Evolutionary conservation across 1,284 basidiomycete genomes (phyloP).

Genomic region (Marasmius fiardii): DNA sequence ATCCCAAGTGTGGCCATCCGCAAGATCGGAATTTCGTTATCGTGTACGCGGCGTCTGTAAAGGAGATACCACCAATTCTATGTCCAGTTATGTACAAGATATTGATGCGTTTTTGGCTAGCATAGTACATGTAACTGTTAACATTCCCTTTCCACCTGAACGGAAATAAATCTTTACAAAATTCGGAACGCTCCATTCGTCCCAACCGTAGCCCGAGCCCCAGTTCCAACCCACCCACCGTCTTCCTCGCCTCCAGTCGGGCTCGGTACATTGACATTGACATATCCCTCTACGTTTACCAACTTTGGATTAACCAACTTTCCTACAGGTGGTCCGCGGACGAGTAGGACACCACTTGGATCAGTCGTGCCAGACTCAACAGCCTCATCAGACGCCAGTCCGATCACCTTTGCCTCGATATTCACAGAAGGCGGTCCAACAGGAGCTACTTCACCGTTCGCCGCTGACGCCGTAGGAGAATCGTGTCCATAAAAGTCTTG

Average conservation of each 20-base stretch:
- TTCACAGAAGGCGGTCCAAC: slow-evolving; percentile 74
- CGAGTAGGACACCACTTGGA: slow-evolving; percentile 45
- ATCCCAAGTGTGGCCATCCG: too few species aligned
- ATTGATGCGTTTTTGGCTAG: too few species aligned
- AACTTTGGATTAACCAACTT: slow-evolving; percentile 39
- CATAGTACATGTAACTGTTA: too few species aligned
- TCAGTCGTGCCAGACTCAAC: slow-evolving; percentile 57
- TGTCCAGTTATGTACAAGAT: too few species aligned
- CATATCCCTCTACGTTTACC: slow-evolving; percentile 21
- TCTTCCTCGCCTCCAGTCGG: slow-evolving; percentile 25
- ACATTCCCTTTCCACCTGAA: too few species aligned
- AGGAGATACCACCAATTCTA: too few species aligned
- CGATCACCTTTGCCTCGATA: slow-evolving; percentile 66
- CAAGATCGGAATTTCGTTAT: too few species aligned
- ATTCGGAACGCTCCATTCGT: slow-evolving; percentile 58
- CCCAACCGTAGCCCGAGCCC: slow-evolving; percentile 44
- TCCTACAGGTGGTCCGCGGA: slow-evolving; percentile 57
- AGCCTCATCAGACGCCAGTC: slow-evolving; percentile 50
- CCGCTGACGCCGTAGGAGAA: slow-evolving; percentile 17
- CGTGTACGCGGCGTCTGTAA: too few species aligned
- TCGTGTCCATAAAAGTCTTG: slow-evolving; percentile 54
- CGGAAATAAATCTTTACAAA: not conserved
- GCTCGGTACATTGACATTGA: slow-evolving; percentile 28
- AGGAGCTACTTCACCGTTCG: slow-evolving; percentile 38
- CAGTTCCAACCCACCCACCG: slow-evolving; percentile 50